phyloP scores from a whole-genome alignment of 2,329 filamentous ascomycete species.

The Cercospora sesami region DNA sequence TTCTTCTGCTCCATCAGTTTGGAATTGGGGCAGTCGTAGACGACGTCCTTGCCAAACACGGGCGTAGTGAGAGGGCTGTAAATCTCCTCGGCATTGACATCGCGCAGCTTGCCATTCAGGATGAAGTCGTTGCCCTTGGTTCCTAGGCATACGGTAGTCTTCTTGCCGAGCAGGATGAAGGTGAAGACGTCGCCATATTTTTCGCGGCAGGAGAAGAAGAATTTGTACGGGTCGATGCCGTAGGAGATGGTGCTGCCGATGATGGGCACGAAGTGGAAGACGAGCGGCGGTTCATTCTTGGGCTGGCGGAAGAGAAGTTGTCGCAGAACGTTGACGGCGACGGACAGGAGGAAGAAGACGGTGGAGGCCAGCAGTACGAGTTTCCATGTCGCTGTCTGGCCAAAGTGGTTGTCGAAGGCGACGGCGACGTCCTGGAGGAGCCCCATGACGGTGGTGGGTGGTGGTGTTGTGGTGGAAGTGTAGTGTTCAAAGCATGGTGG shows the following conservation, averaged over 20 bases:
- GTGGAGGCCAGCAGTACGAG: slow-evolving; percentile 48
- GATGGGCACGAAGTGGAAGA: slow-evolving; percentile 67
- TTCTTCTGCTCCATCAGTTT: slow-evolving; percentile 98
- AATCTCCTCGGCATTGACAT: slow-evolving; percentile 87
- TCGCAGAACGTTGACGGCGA: slow-evolving; percentile 75
- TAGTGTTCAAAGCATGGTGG: not conserved
- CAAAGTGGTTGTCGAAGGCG: slow-evolving; percentile 26
- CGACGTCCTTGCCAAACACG: slow-evolving; percentile 79
- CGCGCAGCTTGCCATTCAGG: slow-evolving; percentile 84
- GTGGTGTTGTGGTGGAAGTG: not conserved
- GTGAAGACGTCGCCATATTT: slow-evolving; percentile 93
- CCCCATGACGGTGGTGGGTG: slow-evolving; percentile 28
- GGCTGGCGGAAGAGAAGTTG: slow-evolving; percentile 73
- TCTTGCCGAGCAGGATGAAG: slow-evolving; percentile 83
- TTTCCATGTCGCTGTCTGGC: slow-evolving; percentile 41
- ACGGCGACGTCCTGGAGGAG: slow-evolving; percentile 31
- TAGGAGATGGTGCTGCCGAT: slow-evolving; percentile 91
- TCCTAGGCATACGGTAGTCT: slow-evolving; percentile 82
- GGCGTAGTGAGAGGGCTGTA: slow-evolving; percentile 73
- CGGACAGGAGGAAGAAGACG: slow-evolving; percentile 55
- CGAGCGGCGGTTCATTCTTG: slow-evolving; percentile 60
- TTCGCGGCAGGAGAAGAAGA: slow-evolving; percentile 71
- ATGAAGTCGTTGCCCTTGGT: slow-evolving; percentile 87
- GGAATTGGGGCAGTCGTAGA: slow-evolving; percentile 86
- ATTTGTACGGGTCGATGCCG: slow-evolving; percentile 88